These are phyloP conservation scores for Diaporthe longicolla DNA, from an alignment of 2,329 filamentous ascomycete species.

Conservation along the genomic window DNA sequence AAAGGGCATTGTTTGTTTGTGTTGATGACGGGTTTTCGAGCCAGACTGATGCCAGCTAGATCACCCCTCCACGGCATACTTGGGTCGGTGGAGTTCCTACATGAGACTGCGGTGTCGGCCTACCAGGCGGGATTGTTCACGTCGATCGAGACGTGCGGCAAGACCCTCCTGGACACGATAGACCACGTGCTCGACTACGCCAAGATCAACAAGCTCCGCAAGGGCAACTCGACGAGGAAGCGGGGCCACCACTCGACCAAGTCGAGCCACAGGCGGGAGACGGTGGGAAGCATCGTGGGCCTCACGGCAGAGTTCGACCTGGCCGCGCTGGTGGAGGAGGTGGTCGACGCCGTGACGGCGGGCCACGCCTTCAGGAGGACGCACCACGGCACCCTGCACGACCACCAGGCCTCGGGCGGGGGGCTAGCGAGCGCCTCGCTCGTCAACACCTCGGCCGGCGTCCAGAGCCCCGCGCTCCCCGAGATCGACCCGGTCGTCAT, in stretches of 20 bases:
- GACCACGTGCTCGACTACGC: constrained; percentile 65
- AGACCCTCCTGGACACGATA: constrained; percentile 63
- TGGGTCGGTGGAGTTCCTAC: constrained; percentile 64
- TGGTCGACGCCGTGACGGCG: constrained; percentile 53
- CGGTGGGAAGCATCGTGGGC: constrained; percentile 41
- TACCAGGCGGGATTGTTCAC: constrained; percentile 60
- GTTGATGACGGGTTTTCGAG: not conserved
- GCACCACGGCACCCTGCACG: constrained; percentile 28
- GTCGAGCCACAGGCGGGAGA: constrained; percentile 34
- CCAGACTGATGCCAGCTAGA: constrained; percentile 46
- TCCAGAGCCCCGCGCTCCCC: not conserved
- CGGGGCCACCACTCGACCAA: constrained; percentile 3
- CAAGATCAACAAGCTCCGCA: constrained; percentile 60
- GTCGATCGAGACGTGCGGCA: constrained; percentile 62
- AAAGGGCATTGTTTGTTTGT: not conserved
- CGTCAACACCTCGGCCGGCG: not conserved
- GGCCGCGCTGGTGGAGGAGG: constrained; percentile 51
- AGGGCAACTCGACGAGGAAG: constrained; percentile 36
- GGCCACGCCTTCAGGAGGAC: constrained; percentile 50
- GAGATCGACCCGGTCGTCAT: constrained; percentile 32
- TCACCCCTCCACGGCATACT: constrained; percentile 71
- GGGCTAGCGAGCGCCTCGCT: not conserved
- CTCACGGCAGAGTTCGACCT: constrained; percentile 52
- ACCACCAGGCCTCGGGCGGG: constrained; percentile 22
- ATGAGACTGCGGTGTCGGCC: constrained; percentile 58